Evolutionary conservation across 2,329 filamentous ascomycete genomes (phyloP), one percentile per base, ranked within the genome.

Genomic region (Teratosphaeria viscida): DNA sequence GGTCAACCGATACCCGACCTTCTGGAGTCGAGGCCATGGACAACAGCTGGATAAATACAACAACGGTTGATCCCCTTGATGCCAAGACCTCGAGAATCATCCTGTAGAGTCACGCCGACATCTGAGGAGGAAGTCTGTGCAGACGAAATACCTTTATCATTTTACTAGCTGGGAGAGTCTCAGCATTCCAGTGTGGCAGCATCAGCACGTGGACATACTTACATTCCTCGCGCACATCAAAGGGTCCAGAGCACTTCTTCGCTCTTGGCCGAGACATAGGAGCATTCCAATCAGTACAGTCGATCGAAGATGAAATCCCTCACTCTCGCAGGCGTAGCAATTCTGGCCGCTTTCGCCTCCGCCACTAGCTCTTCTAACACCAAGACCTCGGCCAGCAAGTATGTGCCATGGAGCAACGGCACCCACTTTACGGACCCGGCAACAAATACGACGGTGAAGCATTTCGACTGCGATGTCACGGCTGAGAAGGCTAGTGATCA

Each of bases 391-490:
- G 66, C 66, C 62, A 68, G 68, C 49, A 71, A 72, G 59, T 78
- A 77, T 63, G 74, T 55, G 7, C 16, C 14, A 14, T 62, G 60
- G 62, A 62, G 61, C 55, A 64, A 66, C 35, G 59, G 62, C 37
- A 62, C 64, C 2, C 60, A 65, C 54, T 70, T 69, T 59, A 61
- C 63, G 34, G 68, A 70, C 56, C 64, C 65, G 12, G 61, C 61
- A 19, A 68, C 68, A 26, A 64, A 66, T 49, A 55, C 65, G 32
- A 65, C 60, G 19, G 66, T 67, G 63, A 69, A 70, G 53, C 71
- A 72, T 60, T 78, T 78, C 64, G 75, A 77, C 66, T 79, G 77
- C 66, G 74, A 73, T 59, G 75, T 74, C 55, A 65, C 72, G 57
- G 66, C 67, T 26, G 62, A 64, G 16, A 67, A 72, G 58, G 75